Evolutionary conservation across 306 rosid genomes (phyloP).

Genomic region (Mimosa bimucronata): DNA sequence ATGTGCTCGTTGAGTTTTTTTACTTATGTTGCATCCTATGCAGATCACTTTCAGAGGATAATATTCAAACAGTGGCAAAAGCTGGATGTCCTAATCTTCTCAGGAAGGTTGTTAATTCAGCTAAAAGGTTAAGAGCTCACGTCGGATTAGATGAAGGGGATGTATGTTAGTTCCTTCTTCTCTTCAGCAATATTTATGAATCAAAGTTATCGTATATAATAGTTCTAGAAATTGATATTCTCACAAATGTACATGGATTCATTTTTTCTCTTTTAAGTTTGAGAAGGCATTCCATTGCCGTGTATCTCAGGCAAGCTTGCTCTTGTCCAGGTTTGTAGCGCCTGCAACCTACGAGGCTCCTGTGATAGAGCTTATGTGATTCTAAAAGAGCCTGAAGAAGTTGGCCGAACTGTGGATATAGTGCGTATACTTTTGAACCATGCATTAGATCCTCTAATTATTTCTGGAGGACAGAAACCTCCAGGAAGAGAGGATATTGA

Average conservation of each 20-base stretch:
- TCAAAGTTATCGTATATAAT: slow-evolving; percentile 9
- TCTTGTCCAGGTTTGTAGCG: slow-evolving; percentile 74
- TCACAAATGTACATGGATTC: slow-evolving; percentile 3
- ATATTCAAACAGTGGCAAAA: slow-evolving; percentile 66
- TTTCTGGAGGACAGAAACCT: slow-evolving; percentile 70
- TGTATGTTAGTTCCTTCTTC: slow-evolving; percentile 54
- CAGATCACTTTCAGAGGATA: slow-evolving; percentile 68
- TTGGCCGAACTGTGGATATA: slow-evolving; percentile 89
- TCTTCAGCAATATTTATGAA: slow-evolving; percentile 11
- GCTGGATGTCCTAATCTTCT: slow-evolving; percentile 87
- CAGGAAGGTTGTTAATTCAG: slow-evolving; percentile 86
- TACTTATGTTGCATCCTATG: slow-evolving; percentile 38
- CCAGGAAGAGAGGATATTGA: slow-evolving; percentile 72
- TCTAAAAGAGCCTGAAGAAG: slow-evolving; percentile 63
- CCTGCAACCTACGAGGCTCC: slow-evolving; percentile 81
- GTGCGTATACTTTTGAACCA: slow-evolving; percentile 73
- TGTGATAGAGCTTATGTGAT: slow-evolving; percentile 93
- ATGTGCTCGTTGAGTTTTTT: not conserved
- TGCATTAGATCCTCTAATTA: slow-evolving; percentile 78
- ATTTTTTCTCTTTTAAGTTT: slow-evolving; percentile 12
- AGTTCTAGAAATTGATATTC: slow-evolving; percentile 10
- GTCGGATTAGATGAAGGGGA: slow-evolving; percentile 89
- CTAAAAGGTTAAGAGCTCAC: slow-evolving; percentile 79
- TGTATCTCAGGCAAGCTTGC: slow-evolving; percentile 34
- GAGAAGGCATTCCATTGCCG: slow-evolving; percentile 21